Conservation (phyloP, 768 basidiomycete genomes). For the Russula virescens region DNA sequence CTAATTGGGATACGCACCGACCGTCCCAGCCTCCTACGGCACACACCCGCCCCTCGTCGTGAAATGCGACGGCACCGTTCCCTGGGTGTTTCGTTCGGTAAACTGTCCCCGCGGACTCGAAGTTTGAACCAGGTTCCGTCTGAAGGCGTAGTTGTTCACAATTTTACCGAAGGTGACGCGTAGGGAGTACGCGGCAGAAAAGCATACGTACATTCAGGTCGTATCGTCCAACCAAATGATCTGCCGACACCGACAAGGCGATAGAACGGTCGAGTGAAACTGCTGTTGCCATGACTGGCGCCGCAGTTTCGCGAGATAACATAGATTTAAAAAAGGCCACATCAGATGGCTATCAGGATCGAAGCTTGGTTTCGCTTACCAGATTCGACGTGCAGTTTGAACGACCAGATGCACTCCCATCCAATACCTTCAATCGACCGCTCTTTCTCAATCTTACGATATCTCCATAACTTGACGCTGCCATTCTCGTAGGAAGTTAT, state of each 20-base stretch:
- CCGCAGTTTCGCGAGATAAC: background rate
- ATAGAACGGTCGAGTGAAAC: constrained; percentile 53
- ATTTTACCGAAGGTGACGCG: background rate
- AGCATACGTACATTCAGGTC: constrained; percentile 43
- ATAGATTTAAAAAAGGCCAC: background rate
- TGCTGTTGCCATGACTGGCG: constrained; percentile 79
- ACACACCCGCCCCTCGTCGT: constrained; percentile 69
- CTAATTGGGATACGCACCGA: constrained; percentile 45
- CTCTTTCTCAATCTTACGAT: constrained; percentile 35
- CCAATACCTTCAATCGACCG: constrained; percentile 64
- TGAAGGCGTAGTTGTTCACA: background rate
- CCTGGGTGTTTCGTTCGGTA: constrained; percentile 73
- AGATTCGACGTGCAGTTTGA: constrained; percentile 65
- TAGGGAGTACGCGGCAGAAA: background rate
- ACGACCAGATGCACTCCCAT: constrained; percentile 67
- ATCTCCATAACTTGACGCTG: constrained; percentile 63
- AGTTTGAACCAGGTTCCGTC: constrained; percentile 12
- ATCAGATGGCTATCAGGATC: background rate
- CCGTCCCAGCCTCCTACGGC: constrained; percentile 96
- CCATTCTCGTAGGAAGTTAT: constrained; percentile 85
- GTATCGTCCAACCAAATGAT: constrained; percentile 69
- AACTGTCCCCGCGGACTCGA: constrained; percentile 30
- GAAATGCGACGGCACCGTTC: constrained; percentile 70
- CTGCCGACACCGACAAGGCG: constrained; percentile 80
- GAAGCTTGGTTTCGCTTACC: constrained; percentile 38